A percentile compares a stretch with the other conserved stretches of the same genome.
These are phyloP conservation scores for Omphalotus olearius DNA, from an alignment of 1,284 basidiomycete genomes.

Conservation along the genomic window DNA sequence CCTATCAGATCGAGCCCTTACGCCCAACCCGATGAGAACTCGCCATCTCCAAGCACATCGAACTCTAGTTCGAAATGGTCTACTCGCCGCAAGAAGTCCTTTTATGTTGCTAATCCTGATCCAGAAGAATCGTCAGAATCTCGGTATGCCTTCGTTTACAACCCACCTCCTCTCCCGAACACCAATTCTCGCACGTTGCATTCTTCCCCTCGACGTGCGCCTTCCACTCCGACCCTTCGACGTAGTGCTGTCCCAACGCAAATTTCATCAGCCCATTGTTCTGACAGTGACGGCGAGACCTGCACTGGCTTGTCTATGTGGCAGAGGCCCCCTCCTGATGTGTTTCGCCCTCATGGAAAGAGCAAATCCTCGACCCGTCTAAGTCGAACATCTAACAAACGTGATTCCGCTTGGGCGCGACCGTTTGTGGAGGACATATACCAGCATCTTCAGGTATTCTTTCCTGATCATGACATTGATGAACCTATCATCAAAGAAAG, in stretches of 20 bases:
- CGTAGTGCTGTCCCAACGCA: not conserved
- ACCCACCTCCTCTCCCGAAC: conserved; percentile 5
- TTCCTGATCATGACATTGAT: conserved; percentile 90
- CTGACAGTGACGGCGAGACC: conserved; percentile 20
- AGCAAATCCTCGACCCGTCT: conserved; percentile 5
- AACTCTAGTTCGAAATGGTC: conserved; percentile 22
- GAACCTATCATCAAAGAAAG: conserved; percentile 74
- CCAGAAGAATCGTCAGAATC: conserved; percentile 23
- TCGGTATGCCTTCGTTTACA: conserved; percentile 2
- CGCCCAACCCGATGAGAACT: conserved; percentile 10
- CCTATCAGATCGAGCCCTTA: conserved; percentile 18
- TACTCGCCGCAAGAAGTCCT: conserved; percentile 17
- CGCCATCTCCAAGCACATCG: conserved; percentile 19
- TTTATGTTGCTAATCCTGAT: conserved; percentile 28
- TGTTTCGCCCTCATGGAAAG: not conserved
- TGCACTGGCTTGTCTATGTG: conserved; percentile 21
- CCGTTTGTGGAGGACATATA: conserved; percentile 85
- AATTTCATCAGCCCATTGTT: conserved; percentile 2
- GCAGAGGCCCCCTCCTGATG: conserved; percentile 27
- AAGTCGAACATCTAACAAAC: conserved; percentile 17
- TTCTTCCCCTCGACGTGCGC: conserved; percentile 1
- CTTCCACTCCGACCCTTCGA: conserved; percentile 8
- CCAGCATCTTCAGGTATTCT: conserved; percentile 83
- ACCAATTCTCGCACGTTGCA: too few species aligned
- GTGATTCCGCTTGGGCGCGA: conserved; percentile 60